A percentile compares a stretch with the other conserved stretches of the same genome.
Conservation (phyloP, 2,329 filamentous ascomycete genomes). For the Diaporthe eres region DNA sequence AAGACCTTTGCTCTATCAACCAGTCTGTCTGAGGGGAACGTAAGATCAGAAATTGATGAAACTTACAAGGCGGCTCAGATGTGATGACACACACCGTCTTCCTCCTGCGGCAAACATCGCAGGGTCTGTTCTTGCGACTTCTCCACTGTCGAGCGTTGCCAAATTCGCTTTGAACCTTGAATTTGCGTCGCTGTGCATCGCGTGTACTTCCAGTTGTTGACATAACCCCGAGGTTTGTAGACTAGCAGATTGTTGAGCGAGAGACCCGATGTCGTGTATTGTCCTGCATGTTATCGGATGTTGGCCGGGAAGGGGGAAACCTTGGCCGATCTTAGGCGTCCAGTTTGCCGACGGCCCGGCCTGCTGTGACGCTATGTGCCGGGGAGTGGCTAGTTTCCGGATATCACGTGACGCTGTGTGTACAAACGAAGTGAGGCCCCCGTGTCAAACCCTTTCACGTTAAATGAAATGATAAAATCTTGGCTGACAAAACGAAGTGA, state of each 20-base stretch:
- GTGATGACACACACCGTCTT: constrained; percentile 63
- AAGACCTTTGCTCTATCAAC: not conserved
- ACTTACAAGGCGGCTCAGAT: constrained; percentile 59
- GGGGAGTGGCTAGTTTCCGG: not conserved
- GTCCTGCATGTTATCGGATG: not conserved
- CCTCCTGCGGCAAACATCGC: constrained; percentile 59
- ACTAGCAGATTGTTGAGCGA: not conserved
- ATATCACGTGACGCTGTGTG: not conserved
- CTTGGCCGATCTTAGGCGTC: not conserved
- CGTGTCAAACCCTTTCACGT: no score
- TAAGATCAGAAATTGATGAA: not conserved
- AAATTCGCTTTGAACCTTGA: constrained; percentile 59
- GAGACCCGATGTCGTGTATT: not conserved
- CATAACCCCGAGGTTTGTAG: not conserved
- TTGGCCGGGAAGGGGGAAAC: not conserved
- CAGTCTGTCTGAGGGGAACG: not conserved
- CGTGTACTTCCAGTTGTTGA: not conserved
- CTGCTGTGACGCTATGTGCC: not conserved
- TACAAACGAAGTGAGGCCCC: no score
- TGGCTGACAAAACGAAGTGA: no score
- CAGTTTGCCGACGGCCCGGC: constrained; percentile 3
- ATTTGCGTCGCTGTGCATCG: constrained; percentile 50
- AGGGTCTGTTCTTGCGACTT: constrained; percentile 62
- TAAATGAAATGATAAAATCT: no score
- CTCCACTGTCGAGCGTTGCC: constrained; percentile 56